A percentile compares a stretch with the other conserved stretches of the same genome.
These are phyloP conservation scores for Anisogramma anomala DNA, from an alignment of 2,329 filamentous ascomycete genomes.

Conservation along the genomic window DNA sequence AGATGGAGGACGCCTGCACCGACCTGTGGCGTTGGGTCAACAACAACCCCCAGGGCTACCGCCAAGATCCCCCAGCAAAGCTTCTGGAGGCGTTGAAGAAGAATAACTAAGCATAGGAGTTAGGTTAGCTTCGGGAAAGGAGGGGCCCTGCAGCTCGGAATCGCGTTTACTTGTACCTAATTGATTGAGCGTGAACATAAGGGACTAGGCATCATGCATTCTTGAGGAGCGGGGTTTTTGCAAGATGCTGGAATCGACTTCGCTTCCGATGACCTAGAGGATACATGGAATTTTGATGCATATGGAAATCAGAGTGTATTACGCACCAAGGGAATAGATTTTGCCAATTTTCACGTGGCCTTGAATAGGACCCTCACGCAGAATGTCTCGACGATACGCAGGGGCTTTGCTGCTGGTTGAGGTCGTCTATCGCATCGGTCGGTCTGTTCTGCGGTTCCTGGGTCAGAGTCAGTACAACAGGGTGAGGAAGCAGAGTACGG, in stretches of 20 bases:
- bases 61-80: conserved; percentile 77
- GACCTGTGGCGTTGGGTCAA: conserved; percentile 95
- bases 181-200: not conserved
- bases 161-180: too few species aligned
- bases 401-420: too few species aligned
- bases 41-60: conserved; percentile 93
- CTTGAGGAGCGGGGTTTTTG: not conserved
- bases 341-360: not conserved
- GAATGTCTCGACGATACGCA: too few species aligned
- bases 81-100: conserved; percentile 56
- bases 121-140: too few species aligned
- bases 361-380: too few species aligned
- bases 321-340: not conserved
- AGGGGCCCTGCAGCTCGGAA: too few species aligned
- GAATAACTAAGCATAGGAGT: conserved; percentile 1
- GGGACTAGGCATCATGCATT: not conserved
- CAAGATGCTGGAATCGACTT: conserved; percentile 7
- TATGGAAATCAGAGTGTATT: not conserved
- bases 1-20: conserved; percentile 83
- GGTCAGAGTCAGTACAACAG: too few species aligned
- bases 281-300: not conserved
- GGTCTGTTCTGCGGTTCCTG: too few species aligned
- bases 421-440: too few species aligned
- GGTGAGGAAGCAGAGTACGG: too few species aligned
- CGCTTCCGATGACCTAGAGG: conserved; percentile 9